Conservation (phyloP, 1,284 basidiomycete species). For the Anthracocystis setariae region DNA sequence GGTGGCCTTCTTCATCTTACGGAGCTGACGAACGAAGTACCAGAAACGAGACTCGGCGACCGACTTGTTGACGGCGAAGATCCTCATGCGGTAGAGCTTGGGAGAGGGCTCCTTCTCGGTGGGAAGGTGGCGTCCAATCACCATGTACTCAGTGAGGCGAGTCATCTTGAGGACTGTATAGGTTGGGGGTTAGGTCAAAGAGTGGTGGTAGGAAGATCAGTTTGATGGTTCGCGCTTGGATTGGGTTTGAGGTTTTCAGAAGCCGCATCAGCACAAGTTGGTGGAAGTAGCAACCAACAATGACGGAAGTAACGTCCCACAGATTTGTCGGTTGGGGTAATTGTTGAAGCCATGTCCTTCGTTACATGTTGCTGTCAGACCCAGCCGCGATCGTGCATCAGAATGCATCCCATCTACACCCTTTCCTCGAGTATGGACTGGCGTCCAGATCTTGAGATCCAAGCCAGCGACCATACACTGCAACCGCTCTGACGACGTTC, state of each 20-base stretch:
- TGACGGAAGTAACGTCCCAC: no score
- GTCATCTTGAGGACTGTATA: slow-evolving; percentile 55
- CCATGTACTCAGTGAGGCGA: slow-evolving; percentile 82
- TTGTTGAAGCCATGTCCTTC: not conserved
- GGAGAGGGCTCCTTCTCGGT: slow-evolving; percentile 91
- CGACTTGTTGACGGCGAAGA: slow-evolving; percentile 97
- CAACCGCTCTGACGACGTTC: no score
- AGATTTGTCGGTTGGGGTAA: not conserved
- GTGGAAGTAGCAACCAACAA: not conserved
- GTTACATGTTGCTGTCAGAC: no score
- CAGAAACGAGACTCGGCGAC: slow-evolving; percentile 99
- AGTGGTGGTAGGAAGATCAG: slow-evolving; percentile 12
- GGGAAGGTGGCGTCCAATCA: slow-evolving; percentile 96
- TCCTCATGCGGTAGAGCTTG: slow-evolving; percentile 99
- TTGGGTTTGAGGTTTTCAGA: not conserved
- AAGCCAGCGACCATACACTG: no score
- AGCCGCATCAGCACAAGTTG: slow-evolving; percentile 24
- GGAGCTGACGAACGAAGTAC: slow-evolving; percentile 88
- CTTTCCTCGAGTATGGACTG: no score
- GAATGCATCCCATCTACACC: no score
- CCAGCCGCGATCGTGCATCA: no score
- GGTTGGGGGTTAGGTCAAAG: not conserved
- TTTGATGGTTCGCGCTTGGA: slow-evolving; percentile 1
- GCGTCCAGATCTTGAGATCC: no score
- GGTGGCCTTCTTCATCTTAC: slow-evolving; percentile 99